Evolutionary conservation across 176 grass and related monocot species (phyloP).

Genomic region (Oryza glaberrima): DNA sequence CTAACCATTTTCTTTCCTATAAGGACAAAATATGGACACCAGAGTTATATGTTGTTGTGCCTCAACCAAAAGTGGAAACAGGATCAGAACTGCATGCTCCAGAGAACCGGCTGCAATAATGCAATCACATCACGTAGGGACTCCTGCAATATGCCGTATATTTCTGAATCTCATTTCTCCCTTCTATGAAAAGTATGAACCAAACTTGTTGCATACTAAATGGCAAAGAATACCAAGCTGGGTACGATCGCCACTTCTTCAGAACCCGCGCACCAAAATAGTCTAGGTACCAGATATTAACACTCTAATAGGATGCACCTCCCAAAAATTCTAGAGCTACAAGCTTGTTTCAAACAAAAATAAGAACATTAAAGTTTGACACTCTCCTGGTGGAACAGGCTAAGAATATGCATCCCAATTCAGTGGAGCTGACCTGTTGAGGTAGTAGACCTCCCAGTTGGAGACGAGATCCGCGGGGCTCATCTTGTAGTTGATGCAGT

Average conservation of each 20-base stretch:
- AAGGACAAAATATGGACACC: neutral
- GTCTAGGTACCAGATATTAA: neutral
- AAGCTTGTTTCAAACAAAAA: neutral
- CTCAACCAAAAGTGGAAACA: neutral
- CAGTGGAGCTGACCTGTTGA: constrained; percentile 64
- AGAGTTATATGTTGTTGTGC: neutral
- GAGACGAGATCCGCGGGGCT: constrained; percentile 75
- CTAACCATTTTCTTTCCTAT: neutral
- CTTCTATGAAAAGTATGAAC: neutral
- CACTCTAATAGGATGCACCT: neutral
- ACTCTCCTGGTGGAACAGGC: neutral
- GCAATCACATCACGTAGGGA: neutral
- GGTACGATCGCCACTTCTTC: neutral
- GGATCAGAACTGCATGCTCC: neutral
- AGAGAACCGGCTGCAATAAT: neutral
- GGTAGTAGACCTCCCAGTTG: constrained; percentile 92
- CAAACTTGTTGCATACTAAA: too few relatives aligned
- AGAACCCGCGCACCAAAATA: neutral
- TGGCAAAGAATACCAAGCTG: neutral
- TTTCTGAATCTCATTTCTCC: neutral
- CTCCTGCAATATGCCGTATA: neutral
- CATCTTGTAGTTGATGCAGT: constrained; percentile 97
- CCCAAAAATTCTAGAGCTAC: neutral
- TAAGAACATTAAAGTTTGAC: neutral
- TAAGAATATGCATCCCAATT: neutral